Evolutionary conservation across 192 early-diverging fungal genomes (phyloP).

Genomic region (Cladochytrium replicatum): DNA sequence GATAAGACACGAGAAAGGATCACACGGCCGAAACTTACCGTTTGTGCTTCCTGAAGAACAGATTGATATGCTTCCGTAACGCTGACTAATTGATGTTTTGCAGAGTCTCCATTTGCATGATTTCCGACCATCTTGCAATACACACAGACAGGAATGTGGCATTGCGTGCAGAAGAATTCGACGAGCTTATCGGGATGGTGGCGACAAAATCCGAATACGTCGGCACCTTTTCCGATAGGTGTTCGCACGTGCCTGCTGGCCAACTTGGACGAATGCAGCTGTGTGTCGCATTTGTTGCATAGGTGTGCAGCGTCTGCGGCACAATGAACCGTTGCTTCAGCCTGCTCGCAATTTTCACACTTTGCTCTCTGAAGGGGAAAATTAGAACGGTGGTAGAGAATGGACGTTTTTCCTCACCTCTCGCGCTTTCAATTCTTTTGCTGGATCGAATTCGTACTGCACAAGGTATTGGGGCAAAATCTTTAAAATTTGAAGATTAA

Average conservation of each 20-base stretch:
- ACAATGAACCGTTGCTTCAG: slow-evolving; percentile 43
- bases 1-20: neutral
- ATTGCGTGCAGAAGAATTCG: slow-evolving; percentile 55
- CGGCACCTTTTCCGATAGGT: slow-evolving; percentile 43
- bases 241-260: slow-evolving; percentile 37
- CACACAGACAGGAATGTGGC: slow-evolving; percentile 53
- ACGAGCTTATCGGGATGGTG: slow-evolving; percentile 45
- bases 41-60: slow-evolving; percentile 40
- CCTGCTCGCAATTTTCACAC: slow-evolving; percentile 51
- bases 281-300: slow-evolving; percentile 46
- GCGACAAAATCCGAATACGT: slow-evolving; percentile 50
- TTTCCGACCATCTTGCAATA: slow-evolving; percentile 53
- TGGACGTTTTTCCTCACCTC: slow-evolving; percentile 27
- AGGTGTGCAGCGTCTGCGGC: slow-evolving; percentile 45
- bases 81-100: slow-evolving; percentile 47
- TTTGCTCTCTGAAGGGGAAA: slow-evolving; percentile 30
- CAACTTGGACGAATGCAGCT: slow-evolving; percentile 43
- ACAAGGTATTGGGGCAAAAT: slow-evolving; percentile 45
- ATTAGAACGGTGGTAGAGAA: too few species aligned
- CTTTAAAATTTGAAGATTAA: slow-evolving; percentile 6
- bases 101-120: slow-evolving; percentile 44
- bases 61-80: slow-evolving; percentile 43
- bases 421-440: slow-evolving; percentile 33
- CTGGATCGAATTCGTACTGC: slow-evolving; percentile 40
- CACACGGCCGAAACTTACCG: slow-evolving; percentile 17